phyloP scores from a whole-genome alignment of 345 rosid genomes.

The Anastatica hierochuntica region DNA sequence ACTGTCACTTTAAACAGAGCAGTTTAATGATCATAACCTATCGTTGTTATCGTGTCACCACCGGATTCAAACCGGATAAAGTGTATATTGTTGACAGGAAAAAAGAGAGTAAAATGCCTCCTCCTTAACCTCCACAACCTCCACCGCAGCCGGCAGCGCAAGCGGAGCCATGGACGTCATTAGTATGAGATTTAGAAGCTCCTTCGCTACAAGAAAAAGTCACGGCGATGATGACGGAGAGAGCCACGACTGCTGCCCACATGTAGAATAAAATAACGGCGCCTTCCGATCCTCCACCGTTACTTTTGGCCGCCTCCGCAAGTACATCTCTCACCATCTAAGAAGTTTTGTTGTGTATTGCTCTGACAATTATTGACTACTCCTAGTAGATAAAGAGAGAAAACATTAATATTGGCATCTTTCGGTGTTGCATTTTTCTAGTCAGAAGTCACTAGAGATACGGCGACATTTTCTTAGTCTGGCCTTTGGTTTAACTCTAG shows the following conservation, averaged over 20 bases:
- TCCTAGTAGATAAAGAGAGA: too few relatives aligned
- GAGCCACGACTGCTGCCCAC: constrained; percentile 30
- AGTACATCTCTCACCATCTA: constrained; percentile 31
- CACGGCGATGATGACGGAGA: constrained; percentile 24
- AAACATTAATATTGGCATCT: neutral
- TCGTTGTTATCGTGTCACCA: too few relatives aligned
- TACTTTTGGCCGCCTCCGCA: neutral
- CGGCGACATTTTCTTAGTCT: neutral
- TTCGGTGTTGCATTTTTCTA: constrained; percentile 13
- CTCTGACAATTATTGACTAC: neutral
- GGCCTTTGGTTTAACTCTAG: constrained; percentile 19
- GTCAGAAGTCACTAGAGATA: constrained; percentile 20
- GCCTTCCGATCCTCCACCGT: neutral
- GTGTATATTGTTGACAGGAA: too few relatives aligned
- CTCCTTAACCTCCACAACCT: constrained; percentile 29
- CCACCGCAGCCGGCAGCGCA: constrained; percentile 36
- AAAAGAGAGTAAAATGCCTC: too few relatives aligned
- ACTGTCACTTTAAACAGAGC: too few relatives aligned
- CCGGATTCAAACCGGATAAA: too few relatives aligned
- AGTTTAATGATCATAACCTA: too few relatives aligned
- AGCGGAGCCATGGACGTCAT: constrained; percentile 20
- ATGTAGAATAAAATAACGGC: constrained; percentile 10
- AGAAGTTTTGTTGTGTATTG: neutral
- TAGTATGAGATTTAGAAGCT: constrained; percentile 29
- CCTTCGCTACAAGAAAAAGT: constrained; percentile 45